These are phyloP conservation scores for Astrephomene gubernaculifera DNA, from an alignment of 139 green algal species.

Conservation along the genomic window DNA sequence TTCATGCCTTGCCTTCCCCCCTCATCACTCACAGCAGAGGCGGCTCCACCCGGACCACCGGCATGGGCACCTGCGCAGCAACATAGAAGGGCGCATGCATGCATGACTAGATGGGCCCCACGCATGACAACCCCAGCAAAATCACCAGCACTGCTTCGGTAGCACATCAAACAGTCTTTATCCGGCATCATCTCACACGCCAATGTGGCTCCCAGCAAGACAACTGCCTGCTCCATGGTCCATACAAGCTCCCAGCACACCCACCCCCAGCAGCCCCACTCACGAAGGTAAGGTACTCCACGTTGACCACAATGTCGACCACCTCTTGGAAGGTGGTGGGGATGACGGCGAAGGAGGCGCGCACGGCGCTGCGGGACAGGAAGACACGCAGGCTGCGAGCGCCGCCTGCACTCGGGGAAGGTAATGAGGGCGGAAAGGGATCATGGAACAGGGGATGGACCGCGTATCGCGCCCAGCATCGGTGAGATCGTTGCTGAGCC, in stretches of 20 bases:
- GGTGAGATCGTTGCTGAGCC: too few relatives aligned
- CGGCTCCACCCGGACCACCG: slow-evolving; percentile 1
- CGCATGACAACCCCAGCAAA: too few relatives aligned
- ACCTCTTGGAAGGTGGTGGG: slow-evolving; percentile 28
- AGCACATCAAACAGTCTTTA: too few relatives aligned
- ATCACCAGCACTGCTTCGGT: too few relatives aligned
- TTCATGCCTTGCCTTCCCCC: neutral
- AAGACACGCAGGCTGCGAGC: slow-evolving; percentile 8
- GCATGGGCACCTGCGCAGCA: slow-evolving; percentile 31
- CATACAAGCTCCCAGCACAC: too few relatives aligned
- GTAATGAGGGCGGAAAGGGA: too few relatives aligned
- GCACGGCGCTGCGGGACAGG: slow-evolving; percentile 8
- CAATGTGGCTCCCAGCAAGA: too few relatives aligned
- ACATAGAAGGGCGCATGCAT: neutral
- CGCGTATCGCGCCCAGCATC: too few relatives aligned
- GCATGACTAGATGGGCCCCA: too few relatives aligned
- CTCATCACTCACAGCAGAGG: neutral
- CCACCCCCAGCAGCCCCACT: neutral
- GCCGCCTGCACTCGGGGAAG: neutral
- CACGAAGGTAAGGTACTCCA: slow-evolving; percentile 7
- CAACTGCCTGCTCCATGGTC: too few relatives aligned
- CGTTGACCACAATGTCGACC: neutral
- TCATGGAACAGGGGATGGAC: too few relatives aligned
- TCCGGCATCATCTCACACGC: too few relatives aligned
- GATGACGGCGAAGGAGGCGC: neutral